Evolutionary conservation across 2,329 filamentous ascomycete genomes (phyloP), one percentile per base, ranked within the genome.

Genomic region (Botryotinia globosa): DNA sequence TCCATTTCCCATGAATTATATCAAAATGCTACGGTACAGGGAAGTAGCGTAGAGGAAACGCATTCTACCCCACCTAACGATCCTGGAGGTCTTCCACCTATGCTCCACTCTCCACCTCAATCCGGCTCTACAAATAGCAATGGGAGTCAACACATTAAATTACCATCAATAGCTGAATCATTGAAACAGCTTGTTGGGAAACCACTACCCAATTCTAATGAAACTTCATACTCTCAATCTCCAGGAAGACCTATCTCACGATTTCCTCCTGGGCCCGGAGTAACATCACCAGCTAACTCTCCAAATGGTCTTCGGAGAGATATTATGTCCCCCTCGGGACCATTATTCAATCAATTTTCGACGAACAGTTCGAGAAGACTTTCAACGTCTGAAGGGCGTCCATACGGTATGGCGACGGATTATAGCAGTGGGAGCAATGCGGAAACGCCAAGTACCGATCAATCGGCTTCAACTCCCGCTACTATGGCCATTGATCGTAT

Each of bases 401-500:
- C 74, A 42, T 79, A 79, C 73, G 68, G 75, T 2, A 77, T 73
- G 67, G 64, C 77, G 14, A 74, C 45, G 7, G 78, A 80, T 29
- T 79, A 80, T 70, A 77, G 74, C 64, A 78, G 78, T 63, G 25
- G 59, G 22, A 78, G 75, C 45, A 82, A 83, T 71, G 82, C 83
- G 8, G 85, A 87, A 75, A 85, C 84, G 18, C 83, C 85, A 12
- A 84, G 81, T 69, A 84, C 83, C 2, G 85, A 87, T 66, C 81
- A 83, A 45, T 84, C 83, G 7, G 80, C 75, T 18, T 82, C 84
- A 22, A 84, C 85, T 6, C 83, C 85, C 61, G 81, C 82, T 4
- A 81, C 77, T 3, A 78, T 82, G 34, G 83, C 84, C 10, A 83
- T 84, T 32, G 87, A 89, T 74, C 83, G 84, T 67, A 88, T 88